phyloP scores from a whole-genome alignment of 805 yeast genomes.

The Ogataea zsoltii region DNA sequence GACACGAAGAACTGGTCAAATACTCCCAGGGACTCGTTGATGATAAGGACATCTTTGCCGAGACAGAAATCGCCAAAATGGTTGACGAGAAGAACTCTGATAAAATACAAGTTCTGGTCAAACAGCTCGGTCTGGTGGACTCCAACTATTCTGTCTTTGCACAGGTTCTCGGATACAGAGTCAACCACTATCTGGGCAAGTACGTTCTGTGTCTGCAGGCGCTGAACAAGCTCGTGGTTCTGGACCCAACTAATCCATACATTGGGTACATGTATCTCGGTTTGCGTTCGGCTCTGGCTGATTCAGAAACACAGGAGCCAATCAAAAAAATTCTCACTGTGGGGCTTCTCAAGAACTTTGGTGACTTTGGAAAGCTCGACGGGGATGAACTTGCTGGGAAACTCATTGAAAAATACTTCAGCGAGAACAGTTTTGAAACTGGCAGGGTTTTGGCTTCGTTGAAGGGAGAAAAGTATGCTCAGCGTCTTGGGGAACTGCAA shows the following conservation, averaged over 20 bases:
- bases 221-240: conserved; percentile 33
- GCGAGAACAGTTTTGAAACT: conserved; percentile 13
- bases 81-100: conserved; percentile 28
- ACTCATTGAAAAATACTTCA: conserved; percentile 20
- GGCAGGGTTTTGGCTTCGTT: conserved; percentile 21
- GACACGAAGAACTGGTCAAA: conserved; percentile 53
- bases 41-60: conserved; percentile 65
- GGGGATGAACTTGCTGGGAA: conserved; percentile 14
- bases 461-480: conserved; percentile 2
- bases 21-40: conserved; percentile 36
- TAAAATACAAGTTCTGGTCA: conserved; percentile 45
- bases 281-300: conserved; percentile 13
- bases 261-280: conserved; percentile 24
- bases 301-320: conserved; percentile 19
- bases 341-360: conserved; percentile 25
- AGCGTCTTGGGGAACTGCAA: conserved; percentile 14
- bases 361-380: conserved; percentile 10
- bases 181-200: conserved; percentile 39
- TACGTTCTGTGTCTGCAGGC: conserved; percentile 48
- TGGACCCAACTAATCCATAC: conserved; percentile 19
- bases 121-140: conserved; percentile 37
- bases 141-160: conserved; percentile 35
- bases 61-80: conserved; percentile 33
- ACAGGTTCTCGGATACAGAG: conserved; percentile 35
- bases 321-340: conserved; percentile 28